Conservation (phyloP, 2,329 filamentous ascomycete genomes). For the Hymenoscyphus fructigenus region DNA sequence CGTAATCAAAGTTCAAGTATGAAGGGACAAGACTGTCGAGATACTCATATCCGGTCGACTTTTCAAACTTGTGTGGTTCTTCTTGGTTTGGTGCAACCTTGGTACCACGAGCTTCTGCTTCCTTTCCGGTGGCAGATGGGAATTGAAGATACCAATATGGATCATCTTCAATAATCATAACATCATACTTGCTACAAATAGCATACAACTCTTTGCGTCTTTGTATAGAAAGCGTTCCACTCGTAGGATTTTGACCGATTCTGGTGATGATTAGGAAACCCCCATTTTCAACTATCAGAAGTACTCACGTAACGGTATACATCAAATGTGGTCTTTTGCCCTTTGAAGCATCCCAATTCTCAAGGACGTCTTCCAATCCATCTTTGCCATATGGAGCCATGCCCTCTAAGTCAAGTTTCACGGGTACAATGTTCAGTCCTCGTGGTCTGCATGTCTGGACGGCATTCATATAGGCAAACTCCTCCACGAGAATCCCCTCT, state of each 20-base stretch:
- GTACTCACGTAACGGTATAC: constrained; percentile 82
- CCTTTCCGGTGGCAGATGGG: constrained; percentile 60
- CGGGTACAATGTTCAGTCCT: constrained; percentile 65
- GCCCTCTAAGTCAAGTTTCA: constrained; percentile 75
- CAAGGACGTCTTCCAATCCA: constrained; percentile 73
- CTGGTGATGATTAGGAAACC: constrained; percentile 40
- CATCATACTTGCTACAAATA: constrained; percentile 78
- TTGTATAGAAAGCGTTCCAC: constrained; percentile 69
- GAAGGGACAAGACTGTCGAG: constrained; percentile 82
- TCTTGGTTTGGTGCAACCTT: constrained; percentile 23
- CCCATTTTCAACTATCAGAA: neutral
- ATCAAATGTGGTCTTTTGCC: constrained; percentile 79
- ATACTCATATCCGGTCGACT: constrained; percentile 69
- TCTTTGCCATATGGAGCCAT: constrained; percentile 74
- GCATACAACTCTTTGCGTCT: constrained; percentile 78
- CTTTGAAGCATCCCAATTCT: constrained; percentile 74
- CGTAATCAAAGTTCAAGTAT: constrained; percentile 76
- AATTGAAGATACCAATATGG: constrained; percentile 96
- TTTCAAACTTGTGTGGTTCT: constrained; percentile 35
- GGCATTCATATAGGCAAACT: constrained; percentile 78
- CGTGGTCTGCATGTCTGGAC: constrained; percentile 63
- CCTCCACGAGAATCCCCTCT: constrained; percentile 77
- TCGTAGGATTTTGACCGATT: constrained; percentile 89
- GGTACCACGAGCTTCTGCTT: constrained; percentile 40
- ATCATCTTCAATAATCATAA: constrained; percentile 91